Evolutionary conservation across 2,329 filamentous ascomycete species (phyloP).

Genomic region (Akanthomyces dipterigenus): DNA sequence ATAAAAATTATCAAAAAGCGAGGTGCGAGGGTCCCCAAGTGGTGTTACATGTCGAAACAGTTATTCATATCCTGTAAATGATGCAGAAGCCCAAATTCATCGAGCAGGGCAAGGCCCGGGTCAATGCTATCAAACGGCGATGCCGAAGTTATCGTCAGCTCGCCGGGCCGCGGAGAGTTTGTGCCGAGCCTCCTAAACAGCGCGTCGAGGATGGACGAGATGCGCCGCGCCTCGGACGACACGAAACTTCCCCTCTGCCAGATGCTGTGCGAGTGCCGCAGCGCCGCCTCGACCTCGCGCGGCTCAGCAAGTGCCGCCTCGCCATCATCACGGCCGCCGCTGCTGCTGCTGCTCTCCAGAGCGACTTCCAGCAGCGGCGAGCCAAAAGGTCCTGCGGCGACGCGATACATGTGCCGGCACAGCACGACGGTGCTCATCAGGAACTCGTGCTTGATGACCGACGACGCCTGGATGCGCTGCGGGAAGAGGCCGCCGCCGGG

Average conservation of each 20-base stretch:
- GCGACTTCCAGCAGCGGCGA: background rate
- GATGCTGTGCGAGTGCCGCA: conserved; percentile 1
- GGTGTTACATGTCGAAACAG: conserved; percentile 7
- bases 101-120: conserved; percentile 3
- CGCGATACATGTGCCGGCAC: conserved; percentile 9
- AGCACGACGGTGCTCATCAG: conserved; percentile 10
- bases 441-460: conserved; percentile 9
- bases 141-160: background rate
- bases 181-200: background rate
- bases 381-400: background rate
- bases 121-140: background rate
- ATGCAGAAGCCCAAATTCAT: conserved; percentile 7
- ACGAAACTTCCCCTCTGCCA: background rate
- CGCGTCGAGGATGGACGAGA: conserved; percentile 1
- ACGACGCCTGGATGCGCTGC: conserved; percentile 8
- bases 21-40: background rate
- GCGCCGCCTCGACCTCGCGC: background rate
- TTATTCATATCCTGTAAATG: conserved; percentile 13
- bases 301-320: background rate
- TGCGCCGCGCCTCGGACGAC: conserved; percentile 1
- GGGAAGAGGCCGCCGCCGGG: conserved; percentile 7
- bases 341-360: background rate
- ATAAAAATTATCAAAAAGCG: background rate
- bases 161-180: background rate
- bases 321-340: background rate